Evolutionary conservation across 805 yeast genomes (phyloP).

Genomic region (Zygosaccharomyces kombuchaensis): DNA sequence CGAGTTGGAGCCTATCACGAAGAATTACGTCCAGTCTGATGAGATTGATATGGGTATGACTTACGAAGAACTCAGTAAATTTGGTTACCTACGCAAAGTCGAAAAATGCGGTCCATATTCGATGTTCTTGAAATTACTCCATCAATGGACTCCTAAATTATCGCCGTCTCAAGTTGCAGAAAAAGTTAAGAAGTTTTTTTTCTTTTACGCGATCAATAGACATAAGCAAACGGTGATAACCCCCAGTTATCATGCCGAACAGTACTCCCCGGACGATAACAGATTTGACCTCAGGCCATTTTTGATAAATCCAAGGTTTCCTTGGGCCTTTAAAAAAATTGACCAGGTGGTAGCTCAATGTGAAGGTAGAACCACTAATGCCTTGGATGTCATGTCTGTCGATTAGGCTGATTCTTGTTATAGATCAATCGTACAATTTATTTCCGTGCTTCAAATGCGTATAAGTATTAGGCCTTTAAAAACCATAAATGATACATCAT

Average conservation of each 20-base stretch:
- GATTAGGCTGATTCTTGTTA: constrained; percentile 18
- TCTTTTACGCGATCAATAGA: constrained; percentile 89
- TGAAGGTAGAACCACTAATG: constrained; percentile 35
- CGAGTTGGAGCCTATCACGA: constrained; percentile 93
- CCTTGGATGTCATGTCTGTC: constrained; percentile 31
- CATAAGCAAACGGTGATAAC: constrained; percentile 98
- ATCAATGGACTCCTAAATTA: constrained; percentile 85
- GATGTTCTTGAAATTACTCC: constrained; percentile 84
- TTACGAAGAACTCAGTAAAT: constrained; percentile 84
- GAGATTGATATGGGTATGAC: constrained; percentile 99
- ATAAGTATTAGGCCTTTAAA: background rate
- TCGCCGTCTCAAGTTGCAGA: constrained; percentile 83
- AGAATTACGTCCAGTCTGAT: constrained; percentile 88
- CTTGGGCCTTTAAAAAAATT: constrained; percentile 86
- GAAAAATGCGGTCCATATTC: constrained; percentile 96
- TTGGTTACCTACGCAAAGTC: constrained; percentile 87
- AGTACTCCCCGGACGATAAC: constrained; percentile 96
- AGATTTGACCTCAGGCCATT: constrained; percentile 96
- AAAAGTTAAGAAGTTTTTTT: constrained; percentile 89
- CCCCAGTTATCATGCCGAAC: constrained; percentile 97
- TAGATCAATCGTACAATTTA: background rate
- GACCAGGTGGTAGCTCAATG: constrained; percentile 68
- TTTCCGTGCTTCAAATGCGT: background rate
- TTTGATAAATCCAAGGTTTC: constrained; percentile 80
- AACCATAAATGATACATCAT: background rate